Percentiles rank a stretch among this genome's conserved stretches.
Evolutionary conservation across 371 early-diverging fungal genomes (phyloP).

Genomic region (Neoconidiobolus thromboides): DNA sequence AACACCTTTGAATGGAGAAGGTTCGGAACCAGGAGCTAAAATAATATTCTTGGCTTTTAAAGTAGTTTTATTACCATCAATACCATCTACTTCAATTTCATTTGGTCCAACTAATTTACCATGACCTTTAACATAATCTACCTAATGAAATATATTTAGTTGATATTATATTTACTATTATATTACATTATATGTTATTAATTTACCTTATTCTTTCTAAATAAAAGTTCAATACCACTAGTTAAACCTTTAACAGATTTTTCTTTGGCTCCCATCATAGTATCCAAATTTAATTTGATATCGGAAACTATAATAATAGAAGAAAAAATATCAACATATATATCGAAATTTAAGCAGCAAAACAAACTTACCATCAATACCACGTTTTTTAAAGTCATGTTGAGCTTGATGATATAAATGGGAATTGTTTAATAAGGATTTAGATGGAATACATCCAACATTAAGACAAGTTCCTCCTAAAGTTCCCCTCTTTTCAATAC

Average conservation of each 20-base stretch:
- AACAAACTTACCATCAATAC: conserved; percentile 55
- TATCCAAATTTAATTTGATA: conserved; percentile 63
- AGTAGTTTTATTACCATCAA: conserved; percentile 45
- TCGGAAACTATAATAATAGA: conserved; percentile 29
- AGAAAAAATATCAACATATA: too few species aligned
- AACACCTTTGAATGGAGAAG: conserved; percentile 82
- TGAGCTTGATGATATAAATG: conserved; percentile 87
- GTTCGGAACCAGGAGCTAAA: conserved; percentile 94
- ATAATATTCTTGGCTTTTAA: conserved; percentile 87
- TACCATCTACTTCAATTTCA: conserved; percentile 61
- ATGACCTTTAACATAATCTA: conserved; percentile 82
- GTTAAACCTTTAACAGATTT: conserved; percentile 77
- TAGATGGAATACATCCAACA: conserved; percentile 98
- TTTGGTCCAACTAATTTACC: conserved; percentile 61
- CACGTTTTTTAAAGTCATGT: conserved; percentile 80
- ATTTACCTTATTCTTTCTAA: conserved; percentile 86
- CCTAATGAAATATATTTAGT: conserved; percentile 10
- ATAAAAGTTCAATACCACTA: conserved; percentile 80
- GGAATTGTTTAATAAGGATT: conserved; percentile 94
- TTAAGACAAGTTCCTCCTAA: conserved; percentile 97
- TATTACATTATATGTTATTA: neutral
- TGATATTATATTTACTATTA: neutral
- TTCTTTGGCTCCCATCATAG: conserved; percentile 84
- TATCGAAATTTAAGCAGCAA: neutral
- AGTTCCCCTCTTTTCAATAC: conserved; percentile 89